Conservation (phyloP, 495 filamentous ascomycete genomes). For the Daldinia childiae region DNA sequence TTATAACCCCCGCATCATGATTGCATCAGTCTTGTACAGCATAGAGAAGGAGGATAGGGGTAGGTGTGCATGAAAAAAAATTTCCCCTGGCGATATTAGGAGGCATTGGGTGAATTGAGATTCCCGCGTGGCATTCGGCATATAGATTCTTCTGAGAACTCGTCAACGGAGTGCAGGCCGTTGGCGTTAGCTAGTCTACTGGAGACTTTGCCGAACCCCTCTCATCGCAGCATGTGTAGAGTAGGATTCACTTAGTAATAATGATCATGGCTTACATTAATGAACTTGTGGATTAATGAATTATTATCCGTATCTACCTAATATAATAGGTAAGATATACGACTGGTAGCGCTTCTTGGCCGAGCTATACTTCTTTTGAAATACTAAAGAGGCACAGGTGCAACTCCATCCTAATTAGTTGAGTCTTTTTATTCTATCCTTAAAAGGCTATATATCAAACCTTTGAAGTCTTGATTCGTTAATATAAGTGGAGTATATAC, state of each 20-base stretch:
- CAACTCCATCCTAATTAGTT: too few species aligned
- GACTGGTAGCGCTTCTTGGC: neutral
- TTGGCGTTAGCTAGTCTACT: slow-evolving; percentile 29
- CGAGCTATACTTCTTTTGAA: neutral
- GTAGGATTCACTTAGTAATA: slow-evolving; percentile 25
- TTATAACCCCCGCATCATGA: slow-evolving; percentile 23
- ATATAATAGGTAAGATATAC: too few species aligned
- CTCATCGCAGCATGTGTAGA: slow-evolving; percentile 36
- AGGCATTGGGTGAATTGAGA: slow-evolving; percentile 15
- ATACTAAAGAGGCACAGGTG: too few species aligned
- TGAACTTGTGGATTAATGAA: neutral
- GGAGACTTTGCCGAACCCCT: slow-evolving; percentile 11
- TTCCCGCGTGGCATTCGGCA: slow-evolving; percentile 28
- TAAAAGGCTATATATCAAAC: neutral
- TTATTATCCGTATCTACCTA: too few species aligned
- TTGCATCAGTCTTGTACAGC: slow-evolving; percentile 35
- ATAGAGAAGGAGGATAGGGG: slow-evolving; percentile 23
- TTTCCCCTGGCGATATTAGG: slow-evolving; percentile 15
- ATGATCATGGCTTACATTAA: slow-evolving; percentile 16
- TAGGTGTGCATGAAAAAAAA: slow-evolving; percentile 22
- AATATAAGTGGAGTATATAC: neutral
- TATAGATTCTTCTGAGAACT: slow-evolving; percentile 19
- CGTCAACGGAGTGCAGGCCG: slow-evolving; percentile 43
- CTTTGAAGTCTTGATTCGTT: neutral
- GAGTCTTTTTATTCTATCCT: neutral